Base-by-base conservation (phyloP, 2,329 filamentous ascomycete species). In the Epichloe sylvatica region DNA sequence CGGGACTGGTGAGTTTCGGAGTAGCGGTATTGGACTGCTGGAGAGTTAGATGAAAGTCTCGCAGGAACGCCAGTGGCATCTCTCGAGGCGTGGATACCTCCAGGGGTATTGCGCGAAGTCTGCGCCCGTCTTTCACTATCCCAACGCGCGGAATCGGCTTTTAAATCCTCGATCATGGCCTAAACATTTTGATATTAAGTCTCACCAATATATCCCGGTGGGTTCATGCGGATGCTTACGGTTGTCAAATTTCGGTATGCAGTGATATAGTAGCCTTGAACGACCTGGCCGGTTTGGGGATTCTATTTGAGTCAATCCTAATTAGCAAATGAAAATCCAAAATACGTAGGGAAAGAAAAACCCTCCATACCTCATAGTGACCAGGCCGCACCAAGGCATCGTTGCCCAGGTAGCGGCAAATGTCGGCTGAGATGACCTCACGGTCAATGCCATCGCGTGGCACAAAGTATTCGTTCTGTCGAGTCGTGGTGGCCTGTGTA, bases 341-440 rank as follows among this genome's bases (percentile, higher is more conserved):
- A 34, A 9, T 12, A n/a, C 19, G 7, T 1, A 34, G 19, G 37
- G 9, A 11, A 21, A 9, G 35, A 9, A 40, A 47, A n/a, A 13
- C 21, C 19, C 11, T 46, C 46, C 58, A 60, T 76, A 87, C 83
- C 76, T 85, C 79, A 67, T 85, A 83, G 59, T 77, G 79, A 60
- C 82, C 83, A 52, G 84, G 84, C 62, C 82, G 81, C 62, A 87
- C 84, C 60, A 86, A 76, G 57, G 85, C 85, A 72, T 90, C 85
- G 66, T 87, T 87, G 61, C 85, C 85, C 58, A 90, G 76, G 65
- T 88, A 90, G 63, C 84, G 83, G 71, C 85, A 89, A 57, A 90
- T 87, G 65, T 90, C 85, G 63, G 84, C 82, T 55, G 86, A 86
- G 67, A 90, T 88, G 60, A 90, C 85, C 67, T 90, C 84, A 59